Conservation (phyloP, 768 basidiomycete species). For the Leccinellum luteum region DNA sequence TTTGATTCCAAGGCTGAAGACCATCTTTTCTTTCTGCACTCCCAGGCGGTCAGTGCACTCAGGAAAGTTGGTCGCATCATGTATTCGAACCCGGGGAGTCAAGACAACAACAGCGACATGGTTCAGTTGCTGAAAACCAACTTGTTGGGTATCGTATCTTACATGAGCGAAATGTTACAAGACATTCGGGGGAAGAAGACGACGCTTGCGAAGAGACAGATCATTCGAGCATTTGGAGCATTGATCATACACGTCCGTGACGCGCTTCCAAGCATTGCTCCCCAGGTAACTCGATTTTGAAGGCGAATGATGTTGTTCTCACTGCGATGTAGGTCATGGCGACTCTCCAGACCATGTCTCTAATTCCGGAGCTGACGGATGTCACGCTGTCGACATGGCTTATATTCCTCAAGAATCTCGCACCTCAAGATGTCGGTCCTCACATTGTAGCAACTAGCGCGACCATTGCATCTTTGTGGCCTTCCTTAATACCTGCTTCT, state of each 20-base stretch:
- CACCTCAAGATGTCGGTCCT: slow-evolving; percentile 69
- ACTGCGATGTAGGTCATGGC: slow-evolving; percentile 77
- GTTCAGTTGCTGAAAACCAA: slow-evolving; percentile 65
- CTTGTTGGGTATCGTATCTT: slow-evolving; percentile 81
- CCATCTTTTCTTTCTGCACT: slow-evolving; percentile 30
- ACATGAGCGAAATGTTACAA: slow-evolving; percentile 83
- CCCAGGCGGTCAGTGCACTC: slow-evolving; percentile 48
- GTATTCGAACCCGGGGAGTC: slow-evolving; percentile 23
- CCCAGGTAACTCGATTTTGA: slow-evolving; percentile 61
- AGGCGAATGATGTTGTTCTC: slow-evolving; percentile 4
- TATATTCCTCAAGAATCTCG: slow-evolving; percentile 67
- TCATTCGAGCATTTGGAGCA: slow-evolving; percentile 74
- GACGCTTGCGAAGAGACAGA: slow-evolving; percentile 63
- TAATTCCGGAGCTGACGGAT: slow-evolving; percentile 68
- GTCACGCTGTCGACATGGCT: slow-evolving; percentile 81
- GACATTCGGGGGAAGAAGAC: slow-evolving; percentile 79
- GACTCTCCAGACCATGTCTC: slow-evolving; percentile 87
- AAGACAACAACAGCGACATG: slow-evolving; percentile 38
- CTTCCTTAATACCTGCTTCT: slow-evolving; percentile 50
- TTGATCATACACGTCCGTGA: slow-evolving; percentile 71
- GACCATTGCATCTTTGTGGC: slow-evolving; percentile 78
- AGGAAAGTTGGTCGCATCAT: slow-evolving; percentile 40
- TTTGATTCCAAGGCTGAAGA: slow-evolving; percentile 27
- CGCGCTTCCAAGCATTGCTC: slow-evolving; percentile 71
- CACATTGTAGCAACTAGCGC: slow-evolving; percentile 88